Conservation (phyloP, 2,329 filamentous ascomycete genomes). For the Trichophyton verrucosum region DNA sequence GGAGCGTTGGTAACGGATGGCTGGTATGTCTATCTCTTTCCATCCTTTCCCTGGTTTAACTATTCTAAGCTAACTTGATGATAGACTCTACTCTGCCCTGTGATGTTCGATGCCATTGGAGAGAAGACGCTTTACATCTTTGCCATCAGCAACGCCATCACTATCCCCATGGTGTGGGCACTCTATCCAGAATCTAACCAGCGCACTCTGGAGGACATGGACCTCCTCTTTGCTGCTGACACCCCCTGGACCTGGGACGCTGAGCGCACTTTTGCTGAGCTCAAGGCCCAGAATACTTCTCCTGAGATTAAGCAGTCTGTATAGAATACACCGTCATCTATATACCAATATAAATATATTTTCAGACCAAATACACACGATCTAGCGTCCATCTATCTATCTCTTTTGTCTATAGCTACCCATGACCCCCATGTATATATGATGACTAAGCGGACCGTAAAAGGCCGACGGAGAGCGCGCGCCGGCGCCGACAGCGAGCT, state of each 20-base stretch:
- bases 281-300: conserved; percentile 44
- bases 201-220: conserved; percentile 63
- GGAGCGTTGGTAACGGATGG: conserved; percentile 65
- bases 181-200: conserved; percentile 64
- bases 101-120: conserved; percentile 51
- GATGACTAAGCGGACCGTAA: conserved; percentile 5
- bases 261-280: conserved; percentile 49
- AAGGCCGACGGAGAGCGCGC: conserved; percentile 10
- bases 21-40: conserved; percentile 24
- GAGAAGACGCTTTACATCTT: conserved; percentile 67
- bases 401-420: not conserved
- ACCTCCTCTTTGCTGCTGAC: conserved; percentile 56
- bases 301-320: conserved; percentile 21
- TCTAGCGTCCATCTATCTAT: not conserved
- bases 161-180: conserved; percentile 59
- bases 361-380: not conserved
- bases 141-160: conserved; percentile 51
- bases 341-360: not conserved
- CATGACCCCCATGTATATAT: too few relatives aligned
- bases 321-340: not conserved
- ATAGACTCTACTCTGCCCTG: conserved; percentile 41
- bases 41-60: not conserved
- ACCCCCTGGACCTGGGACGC: conserved; percentile 61
- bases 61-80: conserved; percentile 8
- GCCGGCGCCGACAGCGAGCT: conserved; percentile 2